Evolutionary conservation across 768 basidiomycete genomes (phyloP), one percentile per base, ranked within the genome.

Genomic region (Rhizopogon sp.): DNA sequence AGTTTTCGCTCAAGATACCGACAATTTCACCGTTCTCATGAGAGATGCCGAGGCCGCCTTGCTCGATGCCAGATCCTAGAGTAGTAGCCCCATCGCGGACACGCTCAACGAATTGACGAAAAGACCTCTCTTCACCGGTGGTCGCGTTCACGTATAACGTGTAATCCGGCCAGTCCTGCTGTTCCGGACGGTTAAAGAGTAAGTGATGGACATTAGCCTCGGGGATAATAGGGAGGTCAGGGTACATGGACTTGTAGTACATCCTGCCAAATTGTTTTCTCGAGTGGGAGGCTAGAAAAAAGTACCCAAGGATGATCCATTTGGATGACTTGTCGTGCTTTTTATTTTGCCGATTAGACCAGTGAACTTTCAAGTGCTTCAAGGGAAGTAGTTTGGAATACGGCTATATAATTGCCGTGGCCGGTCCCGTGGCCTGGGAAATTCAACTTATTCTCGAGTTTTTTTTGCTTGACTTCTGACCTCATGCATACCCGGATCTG

Each of bases 1-100:
- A 84, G 63, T 90, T 91, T 44, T 85, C 78, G 66, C 80, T 81
- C 63, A 89, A 77, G 14, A 91, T 79, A 6, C 86, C 89, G 17
- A 89, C 74, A 22, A 88, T 79, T 51, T 87, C 84, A 0, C 73
- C 74, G 17, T 77, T 72, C 41, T 71, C 72, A 0, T 67, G 65
- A 5, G 67, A 62, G 10, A 90, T 63, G 0, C 79, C 85, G 1
- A 87, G 70, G 0, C 88, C 86, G 0, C 85, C 85, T 16, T 77
- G 64, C 0, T 69, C 59, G 11, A 70, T 55, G 5, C 79, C 73
- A n/a, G 70, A 64, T 2, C 71, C 78, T 11, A 89, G 72, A 0
- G 79, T 84, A 0, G 85, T 86, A 3, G 83, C 79, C 14, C 79
- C 78, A 49, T 81, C 74, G 8, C 74, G 70, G 0, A 88, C 75